Evolutionary conservation across 306 rosid genomes (phyloP).

Genomic region (Castanea sativa): DNA sequence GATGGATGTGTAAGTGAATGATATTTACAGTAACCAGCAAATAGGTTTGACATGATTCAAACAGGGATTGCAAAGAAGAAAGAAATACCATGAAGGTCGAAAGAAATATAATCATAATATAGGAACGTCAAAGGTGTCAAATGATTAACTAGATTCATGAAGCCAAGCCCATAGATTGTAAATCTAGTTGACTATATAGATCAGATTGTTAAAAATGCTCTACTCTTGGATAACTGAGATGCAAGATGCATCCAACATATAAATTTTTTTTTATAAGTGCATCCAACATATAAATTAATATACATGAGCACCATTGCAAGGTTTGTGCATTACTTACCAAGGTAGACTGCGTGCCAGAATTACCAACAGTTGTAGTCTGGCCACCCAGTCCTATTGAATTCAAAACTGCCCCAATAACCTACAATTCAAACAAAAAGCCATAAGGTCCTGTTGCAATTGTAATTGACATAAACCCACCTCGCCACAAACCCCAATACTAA

Average conservation of each 20-base stretch:
- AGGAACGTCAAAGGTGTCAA: background rate
- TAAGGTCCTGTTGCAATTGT: constrained; percentile 4
- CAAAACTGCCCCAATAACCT: constrained; percentile 93
- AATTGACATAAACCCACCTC: constrained; percentile 1
- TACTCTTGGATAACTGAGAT: background rate
- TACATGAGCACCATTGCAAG: constrained; percentile 3
- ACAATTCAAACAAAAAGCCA: constrained; percentile 19
- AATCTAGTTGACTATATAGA: background rate
- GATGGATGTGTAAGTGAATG: background rate
- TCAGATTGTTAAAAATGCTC: background rate
- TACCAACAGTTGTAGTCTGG: constrained; percentile 48
- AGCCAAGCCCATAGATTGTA: background rate
- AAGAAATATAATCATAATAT: background rate
- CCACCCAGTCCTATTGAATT: constrained; percentile 81
- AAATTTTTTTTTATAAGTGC: background rate
- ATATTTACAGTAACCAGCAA: background rate
- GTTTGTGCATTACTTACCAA: constrained; percentile 45
- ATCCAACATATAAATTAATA: constrained; percentile 6
- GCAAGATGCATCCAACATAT: constrained; percentile 7
- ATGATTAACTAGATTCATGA: background rate
- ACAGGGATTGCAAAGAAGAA: background rate
- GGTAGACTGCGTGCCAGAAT: constrained; percentile 45
- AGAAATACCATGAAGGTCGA: background rate
- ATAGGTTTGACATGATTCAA: background rate
- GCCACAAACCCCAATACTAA: constrained; percentile 1